Evolutionary conservation across 192 early-diverging fungal species (phyloP), one percentile per base, ranked within the genome.

Genomic region (Backusella mclennaniae): DNA sequence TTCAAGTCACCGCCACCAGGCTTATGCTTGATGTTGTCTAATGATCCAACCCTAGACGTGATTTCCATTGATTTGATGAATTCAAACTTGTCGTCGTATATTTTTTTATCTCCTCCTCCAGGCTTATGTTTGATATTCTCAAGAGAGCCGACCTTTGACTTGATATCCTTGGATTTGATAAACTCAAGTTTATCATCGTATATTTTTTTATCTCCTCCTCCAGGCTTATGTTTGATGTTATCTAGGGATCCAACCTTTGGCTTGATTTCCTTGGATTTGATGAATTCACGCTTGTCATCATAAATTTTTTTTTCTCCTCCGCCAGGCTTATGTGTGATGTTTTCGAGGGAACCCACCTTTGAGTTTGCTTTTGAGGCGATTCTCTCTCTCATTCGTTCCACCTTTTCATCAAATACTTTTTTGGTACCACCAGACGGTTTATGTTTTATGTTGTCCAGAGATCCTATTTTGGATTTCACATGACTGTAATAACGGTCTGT

Each of bases 11-110:
- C 69, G 70, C 75, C 75, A 39, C 68, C 68, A 26, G 75, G 52
- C n/a, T 42, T 76, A 70, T 76, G 75, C n/a, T 69, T 67, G 38
- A 76, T 70, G 29, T 76, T 76, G 31, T 76, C 75, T 67, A 69
- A 38, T 1, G 75, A 76, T 3, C 75, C 75, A 35, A 76, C 68
- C 29, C 49, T 76, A 21, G 67, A 52, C 1, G 75, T 41, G 11
- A 76, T 52, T 70, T 19, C 36, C 41, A 42, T 70, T n/a, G 69
- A 70, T 46, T 76, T 76, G 42, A 67, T 76, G 31, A 41, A 76
- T 33, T 76, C 67, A 14, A 46, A n/a, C 49, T 49, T 69, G 35
- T 23, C 46, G 53, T 44, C 67, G 11, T 69, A 56, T 15, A 76
- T 35, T 8, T 52, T 36, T 9, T 29, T 7, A 1, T 23, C 8